Conservation (phyloP, 176 grass and related monocot species). For the Poa pratensis region DNA sequence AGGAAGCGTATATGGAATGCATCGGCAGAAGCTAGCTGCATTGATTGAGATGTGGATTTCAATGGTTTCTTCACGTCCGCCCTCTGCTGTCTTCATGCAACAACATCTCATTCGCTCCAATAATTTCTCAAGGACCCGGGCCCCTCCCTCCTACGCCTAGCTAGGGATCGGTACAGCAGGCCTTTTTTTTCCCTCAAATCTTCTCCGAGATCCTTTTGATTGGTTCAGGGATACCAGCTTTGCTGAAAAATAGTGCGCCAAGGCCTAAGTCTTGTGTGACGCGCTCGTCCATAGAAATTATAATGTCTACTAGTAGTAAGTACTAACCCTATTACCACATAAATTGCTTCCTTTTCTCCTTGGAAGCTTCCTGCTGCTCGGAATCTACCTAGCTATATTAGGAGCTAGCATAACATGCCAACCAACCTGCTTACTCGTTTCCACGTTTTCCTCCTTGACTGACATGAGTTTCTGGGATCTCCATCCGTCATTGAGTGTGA, state of each 20-base stretch:
- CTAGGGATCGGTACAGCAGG: background rate
- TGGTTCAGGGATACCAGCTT: conserved; percentile 23
- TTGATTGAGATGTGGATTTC: conserved; percentile 29
- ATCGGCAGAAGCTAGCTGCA: conserved; percentile 21
- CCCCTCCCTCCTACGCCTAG: background rate
- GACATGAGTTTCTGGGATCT: conserved; percentile 55
- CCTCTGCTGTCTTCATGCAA: background rate
- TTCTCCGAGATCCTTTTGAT: background rate
- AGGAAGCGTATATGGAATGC: conserved; percentile 39
- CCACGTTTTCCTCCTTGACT: conserved; percentile 44
- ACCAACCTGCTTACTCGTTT: conserved; percentile 28
- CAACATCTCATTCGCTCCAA: conserved; percentile 11
- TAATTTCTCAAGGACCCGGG: conserved; percentile 15
- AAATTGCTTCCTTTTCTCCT: conserved; percentile 16
- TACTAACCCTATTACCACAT: background rate
- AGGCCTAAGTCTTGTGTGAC: no score
- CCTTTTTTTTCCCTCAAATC: background rate
- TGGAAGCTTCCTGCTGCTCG: conserved; percentile 38
- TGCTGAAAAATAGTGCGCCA: background rate
- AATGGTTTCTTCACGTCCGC: background rate
- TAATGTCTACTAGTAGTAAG: background rate
- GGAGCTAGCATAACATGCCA: conserved; percentile 15
- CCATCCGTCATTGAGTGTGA: conserved; percentile 29
- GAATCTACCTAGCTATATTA: conserved; percentile 22
- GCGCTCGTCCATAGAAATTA: background rate